A percentile compares a stretch with the other conserved stretches of the same genome.
These are phyloP conservation scores for Boletus rubescentipes DNA, from an alignment of 768 basidiomycete genomes.

Conservation along the genomic window DNA sequence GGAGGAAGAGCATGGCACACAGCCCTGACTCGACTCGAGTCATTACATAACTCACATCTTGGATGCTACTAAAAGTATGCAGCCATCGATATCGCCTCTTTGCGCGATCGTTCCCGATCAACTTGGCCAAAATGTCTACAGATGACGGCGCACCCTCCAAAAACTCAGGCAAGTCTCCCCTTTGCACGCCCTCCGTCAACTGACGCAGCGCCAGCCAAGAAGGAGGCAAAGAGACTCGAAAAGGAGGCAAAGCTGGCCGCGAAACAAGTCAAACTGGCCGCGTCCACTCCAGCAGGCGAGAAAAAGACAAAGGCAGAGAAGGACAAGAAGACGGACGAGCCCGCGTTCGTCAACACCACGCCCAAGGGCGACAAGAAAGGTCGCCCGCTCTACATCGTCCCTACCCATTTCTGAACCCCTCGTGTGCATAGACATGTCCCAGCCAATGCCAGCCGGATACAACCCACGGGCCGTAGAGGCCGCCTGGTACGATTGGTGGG, in stretches of 20 bases:
- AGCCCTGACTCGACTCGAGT: no score
- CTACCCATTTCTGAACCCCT: neutral
- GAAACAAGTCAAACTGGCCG: conserved; percentile 47
- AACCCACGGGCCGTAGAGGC: conserved; percentile 94
- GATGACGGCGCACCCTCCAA: conserved; percentile 32
- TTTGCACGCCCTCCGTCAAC: neutral
- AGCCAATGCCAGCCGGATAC: conserved; percentile 90
- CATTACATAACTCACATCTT: neutral
- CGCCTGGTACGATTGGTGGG: conserved; percentile 99
- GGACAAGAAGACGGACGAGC: conserved; percentile 67
- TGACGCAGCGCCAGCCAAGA: conserved; percentile 56
- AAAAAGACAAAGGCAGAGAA: conserved; percentile 79
- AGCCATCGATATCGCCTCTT: conserved; percentile 21
- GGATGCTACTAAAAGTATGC: conserved; percentile 14
- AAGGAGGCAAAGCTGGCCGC: conserved; percentile 78
- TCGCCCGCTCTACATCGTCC: conserved; percentile 26
- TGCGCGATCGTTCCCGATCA: neutral
- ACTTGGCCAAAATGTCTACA: conserved; percentile 9
- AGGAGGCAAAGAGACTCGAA: conserved; percentile 79
- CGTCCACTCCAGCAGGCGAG: conserved; percentile 43
- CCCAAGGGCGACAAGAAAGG: conserved; percentile 95
- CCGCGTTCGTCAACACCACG: conserved; percentile 83
- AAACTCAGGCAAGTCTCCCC: conserved; percentile 36
- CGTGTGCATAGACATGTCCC: conserved; percentile 62
- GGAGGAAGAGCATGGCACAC: neutral